A percentile compares a stretch with the other conserved stretches of the same genome.
Conservation (phyloP, 495 filamentous ascomycete genomes). For the Rhypophila decipiens region DNA sequence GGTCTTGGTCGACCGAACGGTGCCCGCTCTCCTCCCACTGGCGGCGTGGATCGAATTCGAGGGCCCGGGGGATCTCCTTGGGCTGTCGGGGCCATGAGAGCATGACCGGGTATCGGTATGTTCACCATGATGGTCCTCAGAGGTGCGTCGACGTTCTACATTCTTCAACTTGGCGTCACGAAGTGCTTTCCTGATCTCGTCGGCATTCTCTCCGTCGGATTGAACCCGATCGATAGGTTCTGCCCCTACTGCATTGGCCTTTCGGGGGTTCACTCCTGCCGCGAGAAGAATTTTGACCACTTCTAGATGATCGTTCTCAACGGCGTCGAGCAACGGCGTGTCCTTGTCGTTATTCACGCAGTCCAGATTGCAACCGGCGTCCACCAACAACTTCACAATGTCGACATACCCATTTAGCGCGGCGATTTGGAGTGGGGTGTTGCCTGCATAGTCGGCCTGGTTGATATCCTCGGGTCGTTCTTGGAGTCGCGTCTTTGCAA, state of each 20-base stretch:
- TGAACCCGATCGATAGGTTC: conserved; percentile 80
- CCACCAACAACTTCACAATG: conserved; percentile 75
- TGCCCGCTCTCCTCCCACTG: conserved; percentile 33
- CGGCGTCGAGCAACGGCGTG: conserved; percentile 89
- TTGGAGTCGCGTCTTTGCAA: conserved; percentile 57
- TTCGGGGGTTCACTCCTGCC: conserved; percentile 82
- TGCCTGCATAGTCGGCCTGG: conserved; percentile 84
- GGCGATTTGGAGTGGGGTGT: conserved; percentile 88
- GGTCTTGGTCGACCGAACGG: conserved; percentile 47
- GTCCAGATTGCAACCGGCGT: conserved; percentile 75
- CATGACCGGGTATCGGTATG: conserved; percentile 50
- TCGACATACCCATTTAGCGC: conserved; percentile 74
- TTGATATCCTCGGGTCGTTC: conserved; percentile 83
- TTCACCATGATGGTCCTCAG: conserved; percentile 55
- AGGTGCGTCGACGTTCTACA: conserved; percentile 49
- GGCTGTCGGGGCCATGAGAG: conserved; percentile 66
- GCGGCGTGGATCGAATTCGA: conserved; percentile 24
- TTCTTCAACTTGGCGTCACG: conserved; percentile 46
- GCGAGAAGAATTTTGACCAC: conserved; percentile 80
- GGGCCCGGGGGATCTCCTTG: conserved; percentile 54
- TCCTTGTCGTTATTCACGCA: conserved; percentile 78
- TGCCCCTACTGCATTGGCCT: conserved; percentile 77
- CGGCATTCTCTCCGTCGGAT: conserved; percentile 55
- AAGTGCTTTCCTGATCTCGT: conserved; percentile 51
- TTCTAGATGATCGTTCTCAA: conserved; percentile 89